Percentiles rank a stretch among this genome's conserved stretches.
Conservation (phyloP, 495 filamentous ascomycete genomes). For the Hypoxylon trugodes region DNA sequence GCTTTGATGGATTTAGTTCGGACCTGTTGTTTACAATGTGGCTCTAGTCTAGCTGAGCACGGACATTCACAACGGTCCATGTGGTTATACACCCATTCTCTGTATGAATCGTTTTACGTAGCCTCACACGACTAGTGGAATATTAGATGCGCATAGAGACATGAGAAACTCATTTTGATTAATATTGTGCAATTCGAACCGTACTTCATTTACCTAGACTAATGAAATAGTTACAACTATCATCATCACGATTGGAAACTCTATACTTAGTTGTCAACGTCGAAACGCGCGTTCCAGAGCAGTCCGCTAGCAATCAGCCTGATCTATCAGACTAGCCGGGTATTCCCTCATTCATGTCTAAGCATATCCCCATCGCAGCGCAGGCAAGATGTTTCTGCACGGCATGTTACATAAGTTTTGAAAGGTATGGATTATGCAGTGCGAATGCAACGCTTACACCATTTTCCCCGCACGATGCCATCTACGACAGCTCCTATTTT, state of each 20-base stretch:
- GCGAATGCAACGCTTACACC: neutral
- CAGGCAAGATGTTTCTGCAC: slow-evolving; percentile 10
- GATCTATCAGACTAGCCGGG: slow-evolving; percentile 3
- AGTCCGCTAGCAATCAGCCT: slow-evolving; percentile 5
- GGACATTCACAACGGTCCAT: slow-evolving; percentile 15
- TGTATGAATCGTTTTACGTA: slow-evolving; percentile 26
- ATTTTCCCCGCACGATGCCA: slow-evolving; percentile 7
- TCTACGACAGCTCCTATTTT: slow-evolving; percentile 31
- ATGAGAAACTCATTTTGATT: slow-evolving; percentile 11
- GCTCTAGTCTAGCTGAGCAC: slow-evolving; percentile 14
- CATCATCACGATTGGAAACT: neutral
- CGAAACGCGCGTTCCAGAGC: slow-evolving; percentile 3
- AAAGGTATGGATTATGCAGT: neutral
- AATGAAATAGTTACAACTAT: neutral
- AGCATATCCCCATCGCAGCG: neutral
- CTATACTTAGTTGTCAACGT: neutral
- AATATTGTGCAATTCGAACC: neutral
- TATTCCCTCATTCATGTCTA: neutral
- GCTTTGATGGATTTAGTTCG: slow-evolving; percentile 2
- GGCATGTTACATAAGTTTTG: slow-evolving; percentile 26
- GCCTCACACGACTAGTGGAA: slow-evolving; percentile 12
- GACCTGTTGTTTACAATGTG: slow-evolving; percentile 17
- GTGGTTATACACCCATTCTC: slow-evolving; percentile 20
- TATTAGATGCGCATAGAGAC: slow-evolving; percentile 13
- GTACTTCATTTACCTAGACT: neutral